Base-by-base conservation (phyloP, 129 eudicot species). In the Pulicaria dysenterica region DNA sequence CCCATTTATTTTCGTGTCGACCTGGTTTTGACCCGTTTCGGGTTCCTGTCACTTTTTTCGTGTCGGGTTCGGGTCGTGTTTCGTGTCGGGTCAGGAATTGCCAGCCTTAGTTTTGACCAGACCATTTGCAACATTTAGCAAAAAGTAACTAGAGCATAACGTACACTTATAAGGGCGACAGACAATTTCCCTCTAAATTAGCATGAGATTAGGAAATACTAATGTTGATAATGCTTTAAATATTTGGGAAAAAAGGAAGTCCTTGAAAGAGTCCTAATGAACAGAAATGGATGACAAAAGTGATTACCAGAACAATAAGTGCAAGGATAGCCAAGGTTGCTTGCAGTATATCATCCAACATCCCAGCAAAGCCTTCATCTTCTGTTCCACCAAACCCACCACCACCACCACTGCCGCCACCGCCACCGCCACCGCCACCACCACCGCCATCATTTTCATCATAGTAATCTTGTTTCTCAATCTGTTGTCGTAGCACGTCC, bases 401-500 rank as follows among this genome's bases (percentile, higher is more conserved):
- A 14, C 71, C 89, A 51, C 73, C 13, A 1, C 79, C 77, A 0
- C 70, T 72, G 1, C 87, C 78, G 0, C 84, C 81, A 6, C 80
- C 88, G 16, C 80, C 76, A 13, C 72, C 91, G 9, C 88, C 85
- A 55, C 70, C 5, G 3, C 74, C 78, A 0, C 64, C 70, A 3
- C 85, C 75, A 0, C 82, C 80, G 67, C n/a, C 60, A 38, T 74
- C 58, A 57, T 84, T 85, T 54, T 80, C 92, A 19, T 88, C 97
- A 74, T 75, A 84, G 80, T 69, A 88, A 54, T 89, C 96, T 69
- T 75, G 45, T 58, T 83, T 89, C 80, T 87, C 83, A 42, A 92
- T 85, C 77, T 89, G 96, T 82, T 87, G 83, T 47, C 79, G 77
- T 60, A 92, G 70, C 14, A 84, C 79, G 78, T 89, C 95, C 85